phyloP scores from a whole-genome alignment of 2,329 filamentous ascomycete species.

The Aspergillus flavus region DNA sequence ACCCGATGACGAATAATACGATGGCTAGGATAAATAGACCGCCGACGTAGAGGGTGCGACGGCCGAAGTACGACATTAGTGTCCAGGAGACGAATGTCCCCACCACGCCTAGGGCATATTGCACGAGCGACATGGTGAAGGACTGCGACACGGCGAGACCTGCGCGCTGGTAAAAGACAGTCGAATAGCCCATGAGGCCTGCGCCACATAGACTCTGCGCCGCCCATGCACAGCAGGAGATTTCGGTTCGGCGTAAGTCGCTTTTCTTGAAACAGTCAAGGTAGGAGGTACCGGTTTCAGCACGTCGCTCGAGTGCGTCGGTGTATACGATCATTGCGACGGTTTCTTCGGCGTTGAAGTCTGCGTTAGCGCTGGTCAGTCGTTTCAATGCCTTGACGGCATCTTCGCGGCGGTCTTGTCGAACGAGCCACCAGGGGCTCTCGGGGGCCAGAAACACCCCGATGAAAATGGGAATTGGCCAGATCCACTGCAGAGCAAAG shows the following conservation, averaged over 20 bases:
- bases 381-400: conserved; percentile 32
- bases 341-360: conserved; percentile 31
- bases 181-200: conserved; percentile 36
- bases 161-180: conserved; percentile 41
- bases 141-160: conserved; percentile 36
- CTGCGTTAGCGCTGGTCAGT: conserved; percentile 28
- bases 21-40: conserved; percentile 25
- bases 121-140: conserved; percentile 49
- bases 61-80: conserved; percentile 40
- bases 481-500: conserved; percentile 39
- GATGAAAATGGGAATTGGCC: conserved; percentile 25
- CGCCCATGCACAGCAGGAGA: conserved; percentile 40
- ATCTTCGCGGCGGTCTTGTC: conserved; percentile 36
- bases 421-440: conserved; percentile 44
- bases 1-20: conserved; percentile 30
- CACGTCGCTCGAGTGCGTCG: conserved; percentile 31
- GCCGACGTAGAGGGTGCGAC: conserved; percentile 42
- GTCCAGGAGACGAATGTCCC: conserved; percentile 56
- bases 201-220: conserved; percentile 36
- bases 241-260: conserved; percentile 45
- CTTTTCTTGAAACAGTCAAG: conserved; percentile 34
- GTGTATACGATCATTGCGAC: conserved; percentile 45
- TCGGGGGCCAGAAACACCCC: conserved; percentile 34
- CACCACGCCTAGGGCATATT: conserved; percentile 62
- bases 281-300: conserved; percentile 25